Percentiles rank a stretch among this genome's conserved stretches.
Evolutionary conservation across 1,284 basidiomycete species (phyloP).

Genomic region (Puccinia horiana): DNA sequence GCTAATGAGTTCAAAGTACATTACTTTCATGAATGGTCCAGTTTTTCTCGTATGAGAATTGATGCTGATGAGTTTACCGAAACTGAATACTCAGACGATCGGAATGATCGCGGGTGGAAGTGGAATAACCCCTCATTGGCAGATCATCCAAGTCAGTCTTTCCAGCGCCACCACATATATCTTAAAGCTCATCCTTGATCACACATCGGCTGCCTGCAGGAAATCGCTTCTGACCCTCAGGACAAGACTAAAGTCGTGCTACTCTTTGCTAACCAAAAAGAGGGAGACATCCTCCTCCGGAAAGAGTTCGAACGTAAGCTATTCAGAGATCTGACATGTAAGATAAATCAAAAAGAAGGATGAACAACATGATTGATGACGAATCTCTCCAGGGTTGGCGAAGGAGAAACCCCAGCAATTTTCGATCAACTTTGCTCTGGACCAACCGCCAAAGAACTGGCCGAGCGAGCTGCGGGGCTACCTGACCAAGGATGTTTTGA

Average conservation of each 20-base stretch:
- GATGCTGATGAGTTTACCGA: background rate
- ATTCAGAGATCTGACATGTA: background rate
- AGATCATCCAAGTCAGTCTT: constrained; percentile 53
- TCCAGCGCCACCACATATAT: background rate
- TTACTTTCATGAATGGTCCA: background rate
- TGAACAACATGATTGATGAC: constrained; percentile 59
- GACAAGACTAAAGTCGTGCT: constrained; percentile 96
- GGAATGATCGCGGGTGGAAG: constrained; percentile 55
- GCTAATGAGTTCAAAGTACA: constrained; percentile 69
- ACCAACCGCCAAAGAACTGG: constrained; percentile 74
- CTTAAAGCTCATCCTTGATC: background rate
- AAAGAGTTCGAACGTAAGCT: constrained; percentile 55
- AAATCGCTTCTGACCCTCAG: constrained; percentile 62
- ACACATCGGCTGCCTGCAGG: constrained; percentile 44
- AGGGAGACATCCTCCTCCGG: constrained; percentile 72
- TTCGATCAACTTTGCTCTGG: constrained; percentile 81
- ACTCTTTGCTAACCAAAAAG: constrained; percentile 85
- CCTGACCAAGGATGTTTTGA: constrained; percentile 71
- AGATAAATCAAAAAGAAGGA: background rate
- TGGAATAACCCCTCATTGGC: constrained; percentile 63
- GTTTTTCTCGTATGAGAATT: background rate
- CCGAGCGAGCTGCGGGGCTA: constrained; percentile 66
- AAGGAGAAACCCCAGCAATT: constrained; percentile 62
- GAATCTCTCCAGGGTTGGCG: constrained; percentile 56
- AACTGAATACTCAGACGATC: constrained; percentile 8